These are phyloP conservation scores for Aspergillus piperis DNA, from an alignment of 2,329 filamentous ascomycete species.

Conservation along the genomic window DNA sequence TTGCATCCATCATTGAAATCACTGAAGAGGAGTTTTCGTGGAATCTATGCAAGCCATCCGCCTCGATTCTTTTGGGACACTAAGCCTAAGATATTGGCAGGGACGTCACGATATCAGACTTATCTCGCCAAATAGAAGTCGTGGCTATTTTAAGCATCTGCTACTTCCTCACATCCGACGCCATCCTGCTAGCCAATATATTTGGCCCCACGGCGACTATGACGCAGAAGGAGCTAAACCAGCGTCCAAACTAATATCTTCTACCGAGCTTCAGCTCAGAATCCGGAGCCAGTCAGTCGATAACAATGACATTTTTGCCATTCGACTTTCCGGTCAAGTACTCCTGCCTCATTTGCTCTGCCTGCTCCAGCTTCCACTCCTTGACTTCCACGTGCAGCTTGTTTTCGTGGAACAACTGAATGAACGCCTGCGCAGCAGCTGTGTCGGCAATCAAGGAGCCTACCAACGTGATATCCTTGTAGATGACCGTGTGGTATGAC, in stretches of 20 bases:
- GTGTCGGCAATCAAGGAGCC: neutral
- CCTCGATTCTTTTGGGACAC: no score
- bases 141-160: neutral
- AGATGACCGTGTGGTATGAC: slow-evolving; percentile 43
- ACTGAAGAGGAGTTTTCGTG: no score
- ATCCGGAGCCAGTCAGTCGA: neutral
- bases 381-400: slow-evolving; percentile 14
- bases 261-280: neutral
- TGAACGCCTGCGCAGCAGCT: slow-evolving; percentile 39
- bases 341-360: slow-evolving; percentile 17
- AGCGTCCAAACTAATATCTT: no score
- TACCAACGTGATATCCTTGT: neutral
- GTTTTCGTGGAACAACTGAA: slow-evolving; percentile 32
- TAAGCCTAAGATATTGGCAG: no score
- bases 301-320: neutral
- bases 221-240: neutral
- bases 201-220: neutral
- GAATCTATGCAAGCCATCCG: no score
- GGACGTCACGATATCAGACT: no score
- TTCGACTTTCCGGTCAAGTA: slow-evolving; percentile 11
- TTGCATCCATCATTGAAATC: no score
- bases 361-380: slow-evolving; percentile 18
- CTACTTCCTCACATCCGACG: neutral
- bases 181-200: no score
- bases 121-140: no score